Conservation (phyloP, 805 yeast species). For the Soucietia sequanensis region DNA sequence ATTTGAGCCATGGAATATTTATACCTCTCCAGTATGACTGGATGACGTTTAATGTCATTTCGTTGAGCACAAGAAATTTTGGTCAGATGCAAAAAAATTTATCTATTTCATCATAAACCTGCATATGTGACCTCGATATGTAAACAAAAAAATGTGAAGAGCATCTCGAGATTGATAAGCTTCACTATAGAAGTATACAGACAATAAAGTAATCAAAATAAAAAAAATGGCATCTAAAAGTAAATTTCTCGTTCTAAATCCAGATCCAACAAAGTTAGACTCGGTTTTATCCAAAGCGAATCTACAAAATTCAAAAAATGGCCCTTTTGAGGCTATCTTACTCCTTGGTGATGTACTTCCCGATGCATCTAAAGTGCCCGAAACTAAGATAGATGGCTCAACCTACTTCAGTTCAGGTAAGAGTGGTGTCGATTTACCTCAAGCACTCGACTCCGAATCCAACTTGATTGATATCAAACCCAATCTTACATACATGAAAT, state of each 20-base stretch:
- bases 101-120: too few relatives aligned
- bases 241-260: conserved; percentile 47
- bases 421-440: conserved; percentile 9
- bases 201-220: too few relatives aligned
- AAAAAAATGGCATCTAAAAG: conserved; percentile 12
- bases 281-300: conserved; percentile 47
- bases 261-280: conserved; percentile 39
- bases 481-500: conserved; percentile 29
- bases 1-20: too few relatives aligned
- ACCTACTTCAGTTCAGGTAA: conserved; percentile 25
- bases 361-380: conserved; percentile 14
- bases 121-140: too few relatives aligned
- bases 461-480: conserved; percentile 19
- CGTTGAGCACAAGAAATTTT: too few relatives aligned
- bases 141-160: too few relatives aligned
- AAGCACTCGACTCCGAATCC: too few relatives aligned
- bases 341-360: conserved; percentile 48
- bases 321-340: conserved; percentile 61
- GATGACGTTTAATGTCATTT: too few relatives aligned
- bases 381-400: conserved; percentile 16
- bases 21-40: too few relatives aligned
- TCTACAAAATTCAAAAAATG: conserved; percentile 53
- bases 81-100: too few relatives aligned
- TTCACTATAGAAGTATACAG: too few relatives aligned
- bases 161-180: neutral